Base-by-base conservation (phyloP, 179 eudicot species). In the Silene coronaria region DNA sequence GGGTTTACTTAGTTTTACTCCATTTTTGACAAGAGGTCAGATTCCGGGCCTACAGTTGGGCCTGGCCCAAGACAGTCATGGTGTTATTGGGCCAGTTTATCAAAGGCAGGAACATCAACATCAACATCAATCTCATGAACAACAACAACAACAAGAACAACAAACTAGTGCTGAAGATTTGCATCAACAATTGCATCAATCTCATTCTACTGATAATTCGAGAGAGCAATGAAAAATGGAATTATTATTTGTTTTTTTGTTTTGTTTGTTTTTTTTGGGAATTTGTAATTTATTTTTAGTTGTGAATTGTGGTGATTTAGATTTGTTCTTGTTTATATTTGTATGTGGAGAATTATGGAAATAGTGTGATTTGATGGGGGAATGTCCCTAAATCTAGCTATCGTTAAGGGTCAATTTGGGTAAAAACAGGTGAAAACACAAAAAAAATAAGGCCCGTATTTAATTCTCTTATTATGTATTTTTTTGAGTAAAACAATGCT, bases 1-100 rank as follows among this genome's bases (percentile, higher is more conserved):
- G 85, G 85, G 87, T 45, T 27, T 85, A 17, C 74, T 85, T 24
- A 85, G 82, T 75, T 82, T 85, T 75, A 79, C 82, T 7, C 87
- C 87, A 36, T 80, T 85, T 75, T 80, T 85, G 76, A 75, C 77
- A 0, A 62, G 87, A 27, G 85, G 26, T 67, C 85, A 82, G 62
- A 53, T 82, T 77, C 76, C 85, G 6, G 87, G 83, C 9, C 70
- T 85, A 21, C 83, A 85, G 38, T 75, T 85, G 19, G 87, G 84
- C 7, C 71, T 85, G 21, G 77, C 87, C 16, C 87, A 85, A 65
- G 81, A 85, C 2, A 83, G 82, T 3, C 84, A 78, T 48, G 84
- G 87, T 48, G 75, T 79, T 68, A 67, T 78, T 71, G 81, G 81
- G 30, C 87, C 81, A 16, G 46, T 82, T 45, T 85, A 82, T 55